Percentiles rank a stretch among this genome's conserved stretches.
Evolutionary conservation across 176 grass and related monocot genomes (phyloP).

Genomic region (Dendrocalamus sinicus): DNA sequence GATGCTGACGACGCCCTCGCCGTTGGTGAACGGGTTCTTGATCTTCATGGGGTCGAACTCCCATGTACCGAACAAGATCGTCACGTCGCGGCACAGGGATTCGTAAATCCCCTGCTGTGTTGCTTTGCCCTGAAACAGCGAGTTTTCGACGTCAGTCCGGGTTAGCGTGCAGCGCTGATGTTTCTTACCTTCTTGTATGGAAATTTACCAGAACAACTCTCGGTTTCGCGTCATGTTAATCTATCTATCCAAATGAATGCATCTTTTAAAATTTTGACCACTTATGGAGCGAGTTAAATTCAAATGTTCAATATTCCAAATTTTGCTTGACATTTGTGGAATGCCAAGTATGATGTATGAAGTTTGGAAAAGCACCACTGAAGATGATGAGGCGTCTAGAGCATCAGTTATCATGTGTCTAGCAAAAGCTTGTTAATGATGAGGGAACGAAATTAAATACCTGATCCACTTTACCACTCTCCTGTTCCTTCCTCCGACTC

Average conservation of each 20-base stretch:
- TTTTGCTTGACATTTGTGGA: too few relatives aligned
- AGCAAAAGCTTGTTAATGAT: neutral
- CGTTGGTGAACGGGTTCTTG: slow-evolving; percentile 63
- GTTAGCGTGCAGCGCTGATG: neutral
- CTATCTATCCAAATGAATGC: too few relatives aligned
- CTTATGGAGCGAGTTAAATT: neutral
- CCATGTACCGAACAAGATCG: slow-evolving; percentile 61
- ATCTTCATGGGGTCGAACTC: slow-evolving; percentile 64
- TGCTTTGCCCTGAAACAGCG: slow-evolving; percentile 40
- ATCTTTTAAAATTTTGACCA: neutral
- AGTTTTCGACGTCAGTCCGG: neutral
- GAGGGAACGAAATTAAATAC: slow-evolving; percentile 13
- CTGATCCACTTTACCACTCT: neutral
- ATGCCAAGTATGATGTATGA: neutral
- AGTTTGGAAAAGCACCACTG: neutral
- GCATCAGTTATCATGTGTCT: neutral
- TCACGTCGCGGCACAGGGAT: slow-evolving; percentile 57
- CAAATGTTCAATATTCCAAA: neutral
- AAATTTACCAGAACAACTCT: neutral
- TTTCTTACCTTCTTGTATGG: neutral
- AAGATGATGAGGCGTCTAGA: neutral
- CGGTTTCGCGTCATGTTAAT: neutral
- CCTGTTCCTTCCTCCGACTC: neutral
- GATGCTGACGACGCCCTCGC: slow-evolving; percentile 66
- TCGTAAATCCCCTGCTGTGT: slow-evolving; percentile 60